These are phyloP conservation scores for Selaginella moellendorffii DNA, from an alignment of 75 land plant species.

Conservation along the genomic window DNA sequence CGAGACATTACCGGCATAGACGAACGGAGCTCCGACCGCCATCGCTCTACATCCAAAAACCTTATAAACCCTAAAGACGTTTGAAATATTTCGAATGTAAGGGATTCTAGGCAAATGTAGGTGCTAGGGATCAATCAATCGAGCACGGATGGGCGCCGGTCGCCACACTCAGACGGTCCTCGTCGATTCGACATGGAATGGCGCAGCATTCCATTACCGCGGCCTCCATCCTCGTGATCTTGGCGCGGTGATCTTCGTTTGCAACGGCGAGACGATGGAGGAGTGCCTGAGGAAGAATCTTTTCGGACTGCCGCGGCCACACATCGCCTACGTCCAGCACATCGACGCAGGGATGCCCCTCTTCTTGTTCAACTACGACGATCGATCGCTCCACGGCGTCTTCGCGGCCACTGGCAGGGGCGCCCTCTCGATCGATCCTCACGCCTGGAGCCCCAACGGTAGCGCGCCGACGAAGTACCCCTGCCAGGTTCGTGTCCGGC, in stretches of 20 bases:
- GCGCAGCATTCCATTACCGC: background rate
- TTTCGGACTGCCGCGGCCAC: slow-evolving; percentile 53
- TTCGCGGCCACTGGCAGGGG: slow-evolving; percentile 65
- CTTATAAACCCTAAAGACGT: no score
- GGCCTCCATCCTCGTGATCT: background rate
- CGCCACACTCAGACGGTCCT: background rate
- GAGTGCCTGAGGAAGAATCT: background rate
- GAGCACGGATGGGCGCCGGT: background rate
- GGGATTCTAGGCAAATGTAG: no score
- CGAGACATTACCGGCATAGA: no score
- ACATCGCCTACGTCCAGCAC: slow-evolving; percentile 48
- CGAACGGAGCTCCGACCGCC: no score
- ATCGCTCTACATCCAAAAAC: no score
- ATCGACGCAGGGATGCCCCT: slow-evolving; percentile 62
- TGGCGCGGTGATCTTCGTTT: background rate
- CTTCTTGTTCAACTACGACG: slow-evolving; percentile 70
- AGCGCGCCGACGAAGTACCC: slow-evolving; percentile 43
- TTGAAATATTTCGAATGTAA: no score
- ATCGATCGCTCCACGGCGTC: slow-evolving; percentile 58
- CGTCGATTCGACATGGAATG: background rate
- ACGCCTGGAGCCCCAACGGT: slow-evolving; percentile 53
- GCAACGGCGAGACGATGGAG: background rate
- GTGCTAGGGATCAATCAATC: no score
- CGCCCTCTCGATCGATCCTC: slow-evolving; percentile 52
- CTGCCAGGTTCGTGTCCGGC: slow-evolving; percentile 44